Percentiles rank a stretch among this genome's conserved stretches.
Conservation (phyloP, 768 basidiomycete species). For the Boletus speciosus region DNA sequence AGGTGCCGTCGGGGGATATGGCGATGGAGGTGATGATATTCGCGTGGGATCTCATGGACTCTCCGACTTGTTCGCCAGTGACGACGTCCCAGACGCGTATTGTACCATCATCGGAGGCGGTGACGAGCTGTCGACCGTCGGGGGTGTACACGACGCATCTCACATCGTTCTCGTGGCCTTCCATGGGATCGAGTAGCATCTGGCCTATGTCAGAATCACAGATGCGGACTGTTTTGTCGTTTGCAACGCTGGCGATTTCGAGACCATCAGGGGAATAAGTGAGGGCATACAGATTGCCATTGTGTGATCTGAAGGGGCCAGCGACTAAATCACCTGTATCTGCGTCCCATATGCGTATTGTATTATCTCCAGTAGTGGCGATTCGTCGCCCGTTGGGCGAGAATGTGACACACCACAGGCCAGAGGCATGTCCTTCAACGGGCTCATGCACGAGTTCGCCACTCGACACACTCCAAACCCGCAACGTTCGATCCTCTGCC, state of each 20-base stretch:
- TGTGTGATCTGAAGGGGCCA: conserved; percentile 30
- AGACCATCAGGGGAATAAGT: conserved; percentile 36
- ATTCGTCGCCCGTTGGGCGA: conserved; percentile 30
- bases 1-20: conserved; percentile 30
- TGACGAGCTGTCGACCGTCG: conserved; percentile 27
- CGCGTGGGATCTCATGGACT: conserved; percentile 27
- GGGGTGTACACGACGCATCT: conserved; percentile 31
- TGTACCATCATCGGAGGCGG: conserved; percentile 30
- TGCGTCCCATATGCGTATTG: conserved; percentile 32
- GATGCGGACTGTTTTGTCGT: conserved; percentile 30
- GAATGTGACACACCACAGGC: conserved; percentile 30
- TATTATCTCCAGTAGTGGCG: conserved; percentile 33
- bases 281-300: conserved; percentile 33
- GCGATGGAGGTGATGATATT: conserved; percentile 31
- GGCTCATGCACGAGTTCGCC: conserved; percentile 23
- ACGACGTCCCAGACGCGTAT: conserved; percentile 31
- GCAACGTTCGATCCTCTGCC: conserved; percentile 29
- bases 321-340: conserved; percentile 22
- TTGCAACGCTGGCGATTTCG: conserved; percentile 30
- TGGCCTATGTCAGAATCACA: conserved; percentile 39
- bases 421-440: conserved; percentile 24
- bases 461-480: conserved; percentile 25
- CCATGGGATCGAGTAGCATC: conserved; percentile 21
- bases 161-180: conserved; percentile 29
- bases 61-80: conserved; percentile 29